Conservation (phyloP, 352 stramenopile species). For the Aphanomyces invadans region DNA sequence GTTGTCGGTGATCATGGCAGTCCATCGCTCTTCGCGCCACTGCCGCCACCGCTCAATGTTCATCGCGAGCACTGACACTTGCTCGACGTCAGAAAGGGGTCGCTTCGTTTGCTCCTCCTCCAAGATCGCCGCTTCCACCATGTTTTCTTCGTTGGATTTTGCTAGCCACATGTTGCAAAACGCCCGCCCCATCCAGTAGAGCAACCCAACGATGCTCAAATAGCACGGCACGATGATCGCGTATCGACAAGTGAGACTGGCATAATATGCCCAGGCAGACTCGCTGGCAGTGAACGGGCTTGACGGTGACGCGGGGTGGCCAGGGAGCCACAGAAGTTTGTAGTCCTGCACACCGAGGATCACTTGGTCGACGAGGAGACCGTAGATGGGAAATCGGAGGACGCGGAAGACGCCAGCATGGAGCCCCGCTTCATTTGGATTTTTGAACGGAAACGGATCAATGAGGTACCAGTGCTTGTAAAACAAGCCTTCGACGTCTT, state of each 20-base stretch:
- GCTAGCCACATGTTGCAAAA: constrained; percentile 33
- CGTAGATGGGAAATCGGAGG: constrained; percentile 66
- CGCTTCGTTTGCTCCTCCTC: background rate
- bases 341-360: constrained; percentile 69
- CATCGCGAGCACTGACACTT: background rate
- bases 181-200: constrained; percentile 64
- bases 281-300: constrained; percentile 32
- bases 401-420: constrained; percentile 62
- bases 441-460: constrained; percentile 75
- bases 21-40: constrained; percentile 43
- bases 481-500: constrained; percentile 66
- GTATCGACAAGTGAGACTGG: constrained; percentile 45
- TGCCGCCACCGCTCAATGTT: constrained; percentile 11
- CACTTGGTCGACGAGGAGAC: constrained; percentile 60
- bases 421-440: constrained; percentile 67
- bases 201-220: constrained; percentile 53
- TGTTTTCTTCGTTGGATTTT: background rate
- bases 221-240: constrained; percentile 69
- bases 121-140: background rate
- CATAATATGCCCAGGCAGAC: constrained; percentile 15
- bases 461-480: constrained; percentile 83
- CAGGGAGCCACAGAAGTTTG: constrained; percentile 66
- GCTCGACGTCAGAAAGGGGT: background rate
- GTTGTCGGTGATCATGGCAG: constrained; percentile 59
- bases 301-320: constrained; percentile 27